Conservation (phyloP, 352 stramenopile genomes). For the Phytopythium oedochilum region DNA sequence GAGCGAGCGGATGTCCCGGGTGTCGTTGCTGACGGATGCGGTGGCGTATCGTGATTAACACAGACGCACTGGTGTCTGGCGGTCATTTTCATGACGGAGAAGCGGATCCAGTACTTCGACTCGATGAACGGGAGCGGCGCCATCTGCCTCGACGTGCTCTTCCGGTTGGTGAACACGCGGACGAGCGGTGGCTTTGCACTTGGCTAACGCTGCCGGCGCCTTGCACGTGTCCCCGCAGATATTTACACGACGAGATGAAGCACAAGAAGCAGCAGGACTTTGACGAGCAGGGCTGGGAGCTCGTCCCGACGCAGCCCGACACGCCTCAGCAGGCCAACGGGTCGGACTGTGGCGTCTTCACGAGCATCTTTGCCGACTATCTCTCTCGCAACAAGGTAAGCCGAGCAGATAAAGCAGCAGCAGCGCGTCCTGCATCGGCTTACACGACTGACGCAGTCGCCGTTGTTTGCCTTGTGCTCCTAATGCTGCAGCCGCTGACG, state of each 20-base stretch:
- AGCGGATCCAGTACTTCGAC: constrained; percentile 88
- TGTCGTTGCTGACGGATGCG: too few relatives aligned
- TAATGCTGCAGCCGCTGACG: constrained; percentile 42
- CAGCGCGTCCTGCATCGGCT: too few relatives aligned
- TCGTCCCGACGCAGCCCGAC: constrained; percentile 47
- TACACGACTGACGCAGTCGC: too few relatives aligned
- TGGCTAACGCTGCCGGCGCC: too few relatives aligned
- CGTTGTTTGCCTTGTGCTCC: not conserved
- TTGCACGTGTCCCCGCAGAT: too few relatives aligned
- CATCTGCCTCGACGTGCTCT: constrained; percentile 63
- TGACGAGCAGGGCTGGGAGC: constrained; percentile 50
- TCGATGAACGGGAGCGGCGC: constrained; percentile 75
- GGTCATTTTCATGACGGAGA: constrained; percentile 85
- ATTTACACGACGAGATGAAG: constrained; percentile 79
- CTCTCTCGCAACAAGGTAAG: constrained; percentile 59
- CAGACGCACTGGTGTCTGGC: constrained; percentile 87
- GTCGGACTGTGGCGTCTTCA: constrained; percentile 84
- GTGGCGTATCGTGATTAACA: not conserved
- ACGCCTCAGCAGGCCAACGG: constrained; percentile 82
- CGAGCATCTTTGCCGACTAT: constrained; percentile 84
- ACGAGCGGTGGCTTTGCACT: too few relatives aligned
- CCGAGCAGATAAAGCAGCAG: not conserved
- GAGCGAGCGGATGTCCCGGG: not conserved
- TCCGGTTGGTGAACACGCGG: too few relatives aligned
- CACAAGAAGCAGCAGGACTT: constrained; percentile 82